Base-by-base conservation (phyloP, 768 basidiomycete genomes). In the Boletus barrowsii region DNA sequence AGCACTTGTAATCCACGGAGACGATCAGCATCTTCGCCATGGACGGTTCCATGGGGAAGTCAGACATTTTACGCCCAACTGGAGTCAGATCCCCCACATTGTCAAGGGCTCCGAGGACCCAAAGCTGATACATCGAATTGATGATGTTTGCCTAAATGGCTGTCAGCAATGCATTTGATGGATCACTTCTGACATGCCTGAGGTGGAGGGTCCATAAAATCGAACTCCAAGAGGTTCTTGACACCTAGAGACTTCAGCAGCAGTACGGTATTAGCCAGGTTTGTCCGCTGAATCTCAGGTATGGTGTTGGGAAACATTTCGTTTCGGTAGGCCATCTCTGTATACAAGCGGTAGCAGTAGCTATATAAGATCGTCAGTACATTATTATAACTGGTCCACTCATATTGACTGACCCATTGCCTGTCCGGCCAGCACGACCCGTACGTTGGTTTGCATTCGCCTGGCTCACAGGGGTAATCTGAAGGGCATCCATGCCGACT, bases 151-250 rank as follows among this genome's bases (percentile, higher is more conserved):
- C 91, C 87, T 94, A 59, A 4, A 35, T 4, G 47, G 35, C 40
- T 15, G 50, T 62, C 50, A 58, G 29, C 43, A 17, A 41, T 26
- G n/a, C 2, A 0, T 33, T 24, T 7, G 2, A 2, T 37, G 30
- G 15, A 40, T 11, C 7, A 5, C 26, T 29, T 45, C 30, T 45
- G 44, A 60, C 70, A 51, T 62, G 87, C 91, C 80, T 96, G 94
- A n/a, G 97, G 97, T 20, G 97, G 97, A n/a, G 97, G 97, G 69
- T 99, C 97, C 97, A 99, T 98, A 68, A 99, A 99, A 72, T 98
- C 96, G 66, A 98, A 99, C 72, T 99, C 96, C 20, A 99, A 80
- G 40, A 98, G 73, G 68, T 98, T 93, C 76, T 97, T 97, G 40
- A 99, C 97, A 10, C 97, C 96, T 6, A 99, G 78, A 4, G 95